Conservation (phyloP, 257 asterid species). For the Plantago ovata region DNA sequence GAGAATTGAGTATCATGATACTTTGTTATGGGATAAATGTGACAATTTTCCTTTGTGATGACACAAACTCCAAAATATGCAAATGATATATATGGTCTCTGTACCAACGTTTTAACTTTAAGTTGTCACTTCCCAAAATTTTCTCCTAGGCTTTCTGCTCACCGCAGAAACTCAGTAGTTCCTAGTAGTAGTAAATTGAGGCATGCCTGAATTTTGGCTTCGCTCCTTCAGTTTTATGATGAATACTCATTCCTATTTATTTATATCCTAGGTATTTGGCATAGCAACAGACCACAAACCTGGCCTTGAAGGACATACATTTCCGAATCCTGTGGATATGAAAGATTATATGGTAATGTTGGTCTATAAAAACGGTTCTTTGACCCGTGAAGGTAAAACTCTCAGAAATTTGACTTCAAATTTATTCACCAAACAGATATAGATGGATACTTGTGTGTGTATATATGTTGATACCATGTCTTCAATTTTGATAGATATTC, state of each 20-base stretch:
- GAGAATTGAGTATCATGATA: neutral
- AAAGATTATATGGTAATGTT: constrained; percentile 62
- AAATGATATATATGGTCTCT: neutral
- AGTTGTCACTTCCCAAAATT: neutral
- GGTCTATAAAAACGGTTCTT: constrained; percentile 63
- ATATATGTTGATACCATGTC: constrained; percentile 16
- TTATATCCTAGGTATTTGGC: constrained; percentile 45
- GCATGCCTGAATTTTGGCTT: neutral
- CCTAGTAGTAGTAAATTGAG: neutral
- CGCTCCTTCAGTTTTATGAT: too few species aligned
- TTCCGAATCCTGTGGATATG: constrained; percentile 63
- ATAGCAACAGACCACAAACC: constrained; percentile 53
- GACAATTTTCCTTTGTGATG: neutral
- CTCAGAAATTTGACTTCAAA: neutral
- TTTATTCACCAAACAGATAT: neutral
- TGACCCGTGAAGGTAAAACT: constrained; percentile 63
- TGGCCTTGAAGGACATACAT: constrained; percentile 57
- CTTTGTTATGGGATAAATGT: too few species aligned
- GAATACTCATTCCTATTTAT: neutral
- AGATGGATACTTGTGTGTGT: neutral
- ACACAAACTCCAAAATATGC: neutral
- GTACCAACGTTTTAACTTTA: neutral
- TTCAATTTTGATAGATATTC: constrained; percentile 39
- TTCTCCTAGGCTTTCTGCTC: too few species aligned
- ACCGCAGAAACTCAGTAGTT: too few species aligned